These are phyloP conservation scores for Turritis glabra DNA, from an alignment of 345 rosid genomes.

Conservation along the genomic window DNA sequence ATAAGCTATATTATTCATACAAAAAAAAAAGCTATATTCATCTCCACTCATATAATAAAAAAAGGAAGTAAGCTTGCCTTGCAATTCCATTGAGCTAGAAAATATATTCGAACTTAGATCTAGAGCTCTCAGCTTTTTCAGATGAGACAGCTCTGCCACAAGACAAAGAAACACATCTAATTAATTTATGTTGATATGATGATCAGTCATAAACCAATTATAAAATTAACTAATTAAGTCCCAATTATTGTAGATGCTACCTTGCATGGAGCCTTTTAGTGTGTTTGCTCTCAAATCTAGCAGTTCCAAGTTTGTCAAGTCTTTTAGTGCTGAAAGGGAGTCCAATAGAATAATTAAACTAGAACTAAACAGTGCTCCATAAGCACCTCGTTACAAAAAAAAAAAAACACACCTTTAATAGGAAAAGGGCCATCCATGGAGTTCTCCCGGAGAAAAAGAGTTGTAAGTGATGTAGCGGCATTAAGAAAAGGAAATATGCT, in stretches of 20 bases:
- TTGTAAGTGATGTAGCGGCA: constrained; percentile 19
- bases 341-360: background rate
- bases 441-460: background rate
- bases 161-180: background rate
- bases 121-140: background rate
- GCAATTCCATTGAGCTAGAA: background rate
- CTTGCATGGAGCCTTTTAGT: background rate
- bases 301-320: constrained; percentile 9
- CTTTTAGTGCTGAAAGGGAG: background rate
- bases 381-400: background rate
- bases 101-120: background rate
- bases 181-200: background rate
- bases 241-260: background rate
- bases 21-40: background rate
- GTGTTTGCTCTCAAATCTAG: background rate
- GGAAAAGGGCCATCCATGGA: background rate
- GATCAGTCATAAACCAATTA: background rate
- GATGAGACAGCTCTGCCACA: background rate
- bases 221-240: background rate
- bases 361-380: background rate
- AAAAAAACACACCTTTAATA: background rate
- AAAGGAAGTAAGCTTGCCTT: constrained; percentile 5
- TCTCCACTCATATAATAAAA: background rate
- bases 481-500: constrained; percentile 15
- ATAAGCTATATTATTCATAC: background rate